phyloP scores from a whole-genome alignment of 306 rosid species.

The Prunus davidiana region DNA sequence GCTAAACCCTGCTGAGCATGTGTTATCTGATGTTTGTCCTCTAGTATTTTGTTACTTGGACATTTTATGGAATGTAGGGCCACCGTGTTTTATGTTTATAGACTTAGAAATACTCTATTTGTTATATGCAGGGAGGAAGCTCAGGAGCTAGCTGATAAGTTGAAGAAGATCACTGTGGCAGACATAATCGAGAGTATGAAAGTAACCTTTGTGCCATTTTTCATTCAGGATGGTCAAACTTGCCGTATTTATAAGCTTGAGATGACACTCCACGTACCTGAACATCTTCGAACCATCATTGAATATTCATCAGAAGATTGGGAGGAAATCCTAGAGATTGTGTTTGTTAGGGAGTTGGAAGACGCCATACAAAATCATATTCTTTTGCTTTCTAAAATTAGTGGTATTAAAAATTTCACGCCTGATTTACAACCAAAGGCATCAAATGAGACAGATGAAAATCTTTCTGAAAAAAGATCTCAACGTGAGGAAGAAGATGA shows the following conservation, averaged over 20 bases:
- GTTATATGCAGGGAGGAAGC: conserved; percentile 64
- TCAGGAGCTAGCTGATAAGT: conserved; percentile 54
- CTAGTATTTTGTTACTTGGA: background rate
- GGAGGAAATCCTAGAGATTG: conserved; percentile 55
- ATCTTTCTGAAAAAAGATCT: conserved; percentile 28
- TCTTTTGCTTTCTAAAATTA: conserved; percentile 58
- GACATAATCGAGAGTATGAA: conserved; percentile 70
- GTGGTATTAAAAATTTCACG: conserved; percentile 53
- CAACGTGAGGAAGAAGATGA: conserved; percentile 38
- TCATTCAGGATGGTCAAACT: conserved; percentile 28
- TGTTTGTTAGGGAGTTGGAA: conserved; percentile 72
- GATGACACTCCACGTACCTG: conserved; percentile 62
- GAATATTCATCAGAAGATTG: conserved; percentile 51
- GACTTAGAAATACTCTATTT: conserved; percentile 12
- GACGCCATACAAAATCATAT: conserved; percentile 66
- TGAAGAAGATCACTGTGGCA: conserved; percentile 87
- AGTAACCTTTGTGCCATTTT: conserved; percentile 58
- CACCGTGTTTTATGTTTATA: background rate
- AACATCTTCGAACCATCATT: conserved; percentile 54
- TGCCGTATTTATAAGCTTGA: conserved; percentile 76
- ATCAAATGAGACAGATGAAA: conserved; percentile 43
- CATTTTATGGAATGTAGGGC: background rate
- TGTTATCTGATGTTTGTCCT: background rate
- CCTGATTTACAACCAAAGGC: conserved; percentile 25
- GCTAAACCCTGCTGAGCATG: background rate